Evolutionary conservation across 306 rosid species (phyloP), one percentile per base, ranked within the genome.

Genomic region (Prunus mume): DNA sequence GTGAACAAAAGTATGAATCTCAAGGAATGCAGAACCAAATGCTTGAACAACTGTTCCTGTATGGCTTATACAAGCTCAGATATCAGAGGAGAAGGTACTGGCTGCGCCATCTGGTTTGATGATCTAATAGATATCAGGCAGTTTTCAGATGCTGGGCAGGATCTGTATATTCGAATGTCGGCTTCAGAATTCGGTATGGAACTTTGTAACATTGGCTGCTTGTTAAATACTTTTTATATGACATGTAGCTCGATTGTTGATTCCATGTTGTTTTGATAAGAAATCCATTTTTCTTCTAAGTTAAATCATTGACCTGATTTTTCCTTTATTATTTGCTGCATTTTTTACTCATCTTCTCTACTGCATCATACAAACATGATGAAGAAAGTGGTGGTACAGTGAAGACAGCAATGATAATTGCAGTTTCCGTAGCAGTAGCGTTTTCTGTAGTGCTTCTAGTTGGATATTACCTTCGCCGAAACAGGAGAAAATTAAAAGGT

Each of bases 41-140:
- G 94, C 71, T 79, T 85, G 72, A 76, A 45, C 43, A 83, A 88
- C 49, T 89, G 97, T 62, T 78, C 89, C 4, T 91, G 95, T 72
- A 81, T 64, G 55, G 93, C 91, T 50, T 89, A 81, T 71, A 61
- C 90, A 6, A 83, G 81, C 61, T 25, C 79, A 0, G 87, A 87
- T 75, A 71, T 76, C 27, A 79, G 85, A 78, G 96, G 96, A 3
- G 88, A 78, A 56, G 93, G 90, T 5, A 85, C 43, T 1, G 43
- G 43, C 43, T 38, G 43, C 0, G 43, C 43, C 43, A 38, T 38
- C 43, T 38, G 43, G 93, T 83, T 79, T 68, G 81, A 79, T 75
- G 86, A 76, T 72, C 81, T 89, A 9, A 28, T 28, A 11, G 88
- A 89, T 73, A 56, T 89, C 1, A 83, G 85, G 77, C 71, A 75